Evolutionary conservation across 768 basidiomycete species (phyloP), one percentile per base, ranked within the genome.

Genomic region (Tulasnella sp.): DNA sequence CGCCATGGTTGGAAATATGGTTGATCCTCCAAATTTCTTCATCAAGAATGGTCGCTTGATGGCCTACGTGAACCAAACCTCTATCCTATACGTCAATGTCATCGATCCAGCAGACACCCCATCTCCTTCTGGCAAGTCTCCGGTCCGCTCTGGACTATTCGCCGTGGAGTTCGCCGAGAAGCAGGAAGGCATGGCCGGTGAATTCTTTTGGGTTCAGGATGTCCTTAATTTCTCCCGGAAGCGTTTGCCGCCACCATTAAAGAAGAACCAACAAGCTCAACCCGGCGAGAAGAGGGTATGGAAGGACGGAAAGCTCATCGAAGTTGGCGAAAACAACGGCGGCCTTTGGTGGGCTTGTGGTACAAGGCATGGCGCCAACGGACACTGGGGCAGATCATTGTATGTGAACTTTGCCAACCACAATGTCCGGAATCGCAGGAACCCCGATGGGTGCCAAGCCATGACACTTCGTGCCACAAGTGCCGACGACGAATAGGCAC

Each of bases 21-120:
- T 83, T 77, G 73, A 79, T 14, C 88, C 89, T 19, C 86, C 89
- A 10, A 82, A 89, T 24, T 92, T 91, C 84, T 90, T 89, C 84
- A 86, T 92, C 80, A 85, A 87, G 82, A 86, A 87, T 79, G 84
- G 87, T 72, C 87, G 88, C 74, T 86, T 92, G 36, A 90, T 85
- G 88, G 89, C 75, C 87, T 87, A 79, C 82, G 86, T 87, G 77
- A 92, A 92, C 83, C 89, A 89, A 76, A 87, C 89, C 0, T 86
- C 88, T 21, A 89, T 92, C 76, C 86, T 88, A 78, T 87, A 88
- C 75, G 88, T 91, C 68, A 89, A 89, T 81, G 86, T 90, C 48
- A 83, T 88, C 52, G 92, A 92, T 81, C 85, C 87, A 10, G 91
- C 90, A 19, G 56, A 62, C 38, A 83, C 85, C 14, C 84, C 75